Evolutionary conservation across 768 basidiomycete genomes (phyloP), one percentile per base, ranked within the genome.

Genomic region (Lactarius vividus): DNA sequence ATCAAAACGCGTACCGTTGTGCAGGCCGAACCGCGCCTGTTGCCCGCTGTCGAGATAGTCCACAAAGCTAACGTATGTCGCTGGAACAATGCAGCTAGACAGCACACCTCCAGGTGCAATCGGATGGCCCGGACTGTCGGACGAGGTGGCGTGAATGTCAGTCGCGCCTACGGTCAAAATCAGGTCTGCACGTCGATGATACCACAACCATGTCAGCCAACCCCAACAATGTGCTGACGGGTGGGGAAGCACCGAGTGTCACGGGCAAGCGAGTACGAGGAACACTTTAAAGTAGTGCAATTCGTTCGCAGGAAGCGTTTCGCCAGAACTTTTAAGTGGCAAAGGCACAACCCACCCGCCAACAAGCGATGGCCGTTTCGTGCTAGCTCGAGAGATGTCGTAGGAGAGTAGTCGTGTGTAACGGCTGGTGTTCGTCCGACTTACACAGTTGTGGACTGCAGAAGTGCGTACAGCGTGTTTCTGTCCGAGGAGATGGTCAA

Each of bases 321-420:
- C 84, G 13, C 78, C 80, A 57, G 83, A 82, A 20, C 73, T 78
- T 73, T 79, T 83, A 26, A 80, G 78, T 0, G 85, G 86, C 0
- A 87, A 76, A 16, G 84, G 84, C 16, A 87, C 83, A 29, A 86
- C 81, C 78, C 80, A 88, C 75, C 88, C 85, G 10, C 83, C 85
- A 13, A 79, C 73, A 10, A 88, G 74, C 13, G 66, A 67, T 0
- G 84, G 80, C 15, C 72, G 73, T 10, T 69, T 58, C 0, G 59
- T 60, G 0, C 72, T 63, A 0, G 77, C 72, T 46, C 76, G 70
- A 1, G 79, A 75, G 49, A 88, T 74, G 70, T 88, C 77, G 67
- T 82, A 89, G 0, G 82, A 83, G 52, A 87, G 73, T 29, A 88
- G 75, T 18, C 87, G 81, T 4, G 86, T 85, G 73, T 78, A 84